Evolutionary conservation across 148 eudicot species (phyloP), one percentile per base, ranked within the genome.

Genomic region (Vaccinium darrowii): DNA sequence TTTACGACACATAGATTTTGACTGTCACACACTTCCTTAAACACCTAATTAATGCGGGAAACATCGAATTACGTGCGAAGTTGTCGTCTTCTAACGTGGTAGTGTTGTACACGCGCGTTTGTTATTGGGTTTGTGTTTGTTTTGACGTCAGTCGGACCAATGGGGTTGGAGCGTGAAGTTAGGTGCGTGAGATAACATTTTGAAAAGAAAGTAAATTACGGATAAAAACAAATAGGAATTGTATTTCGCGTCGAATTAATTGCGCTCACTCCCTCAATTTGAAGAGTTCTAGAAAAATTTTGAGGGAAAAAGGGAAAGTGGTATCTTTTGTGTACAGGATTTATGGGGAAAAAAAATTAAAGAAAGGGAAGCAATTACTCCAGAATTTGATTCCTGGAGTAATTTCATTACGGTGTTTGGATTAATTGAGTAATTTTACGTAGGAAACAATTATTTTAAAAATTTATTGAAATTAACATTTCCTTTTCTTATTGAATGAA

Each of bases 21-120:
- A 72, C 76, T 14, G 15, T 72, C 76, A 23, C 72, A 65, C 72
- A 65, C 33, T 65, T 65, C 71, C 71, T 60, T 67, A 27, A n/a
- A 67, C 36, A 43, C 0, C 43, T 69, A 25, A 69, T 69, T 27
- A 69, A 72, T 72, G 76, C 76, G 76, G 30, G 76, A 72, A 33
- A 72, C 19, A 30, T 72, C 76, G 21, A 27, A 72, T 5, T 65
- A 15, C 6, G 21, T 27, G 47, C 18, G 49, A 30, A 8, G 47
- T 69, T 0, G 21, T 30, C 30, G 21, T 14, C 39, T 5, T 5
- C 18, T 33, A 4, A 14, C 27, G 47, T 5, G 21, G 75, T 14
- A 0, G 75, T 72, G 76, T 33, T 1, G 0, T 1, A 4, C 43
- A 72, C 76, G 76, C 76, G 16, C 76, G 76, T 14, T 9, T 30